Evolutionary conservation across 495 filamentous ascomycete species (phyloP).

Genomic region (Alectoria sarmentosa): DNA sequence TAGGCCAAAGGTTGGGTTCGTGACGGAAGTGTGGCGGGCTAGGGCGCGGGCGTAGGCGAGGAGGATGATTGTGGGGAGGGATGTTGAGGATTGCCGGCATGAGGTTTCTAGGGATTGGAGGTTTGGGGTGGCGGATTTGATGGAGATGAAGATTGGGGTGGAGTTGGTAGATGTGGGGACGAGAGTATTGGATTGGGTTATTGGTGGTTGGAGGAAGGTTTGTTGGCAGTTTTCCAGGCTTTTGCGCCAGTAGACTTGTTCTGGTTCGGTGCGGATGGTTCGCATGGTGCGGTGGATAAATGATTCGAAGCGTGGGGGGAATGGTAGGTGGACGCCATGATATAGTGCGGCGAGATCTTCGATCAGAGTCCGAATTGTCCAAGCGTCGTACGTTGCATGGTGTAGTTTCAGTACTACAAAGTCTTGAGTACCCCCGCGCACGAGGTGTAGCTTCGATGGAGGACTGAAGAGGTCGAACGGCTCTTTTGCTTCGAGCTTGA

Average conservation of each 20-base stretch:
- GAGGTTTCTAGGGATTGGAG: constrained; percentile 19
- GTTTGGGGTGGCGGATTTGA: constrained; percentile 6
- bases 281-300: constrained; percentile 23
- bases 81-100: constrained; percentile 22
- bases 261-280: neutral
- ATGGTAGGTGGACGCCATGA: constrained; percentile 6
- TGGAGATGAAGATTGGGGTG: neutral
- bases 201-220: constrained; percentile 13
- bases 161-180: too few species aligned
- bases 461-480: constrained; percentile 30
- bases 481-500: constrained; percentile 24
- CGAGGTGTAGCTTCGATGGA: constrained; percentile 28
- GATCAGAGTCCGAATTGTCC: constrained; percentile 31
- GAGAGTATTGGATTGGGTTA: neutral
- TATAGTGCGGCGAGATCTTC: constrained; percentile 31
- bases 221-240: constrained; percentile 3
- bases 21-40: constrained; percentile 22
- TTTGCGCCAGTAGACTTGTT: constrained; percentile 17
- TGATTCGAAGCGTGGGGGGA: constrained; percentile 22
- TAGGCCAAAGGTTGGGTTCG: constrained; percentile 30
- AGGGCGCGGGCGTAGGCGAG: constrained; percentile 30
- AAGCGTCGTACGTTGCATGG: constrained; percentile 35
- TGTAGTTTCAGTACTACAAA: constrained; percentile 31
- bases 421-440: constrained; percentile 27
- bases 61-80: constrained; percentile 31